Conservation (phyloP, 2,329 filamentous ascomycete species). For the Epichloe sp. region DNA sequence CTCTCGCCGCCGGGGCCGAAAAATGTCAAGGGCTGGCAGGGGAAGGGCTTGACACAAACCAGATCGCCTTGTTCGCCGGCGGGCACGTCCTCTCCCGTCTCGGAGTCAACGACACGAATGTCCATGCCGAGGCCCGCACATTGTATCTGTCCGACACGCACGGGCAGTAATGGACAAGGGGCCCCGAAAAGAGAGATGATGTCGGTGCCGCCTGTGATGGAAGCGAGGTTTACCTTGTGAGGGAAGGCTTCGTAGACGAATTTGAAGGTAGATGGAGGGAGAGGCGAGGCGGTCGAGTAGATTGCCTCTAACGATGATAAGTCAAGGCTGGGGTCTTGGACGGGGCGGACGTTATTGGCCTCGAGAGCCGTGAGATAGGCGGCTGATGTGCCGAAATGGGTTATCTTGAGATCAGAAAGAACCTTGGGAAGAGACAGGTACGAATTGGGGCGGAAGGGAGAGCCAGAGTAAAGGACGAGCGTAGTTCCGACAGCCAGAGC, state of each 20-base stretch:
- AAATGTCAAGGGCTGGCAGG: conserved; percentile 82
- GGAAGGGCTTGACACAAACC: conserved; percentile 76
- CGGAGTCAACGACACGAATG: conserved; percentile 46
- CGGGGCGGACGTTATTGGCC: conserved; percentile 53
- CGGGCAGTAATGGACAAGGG: conserved; percentile 63
- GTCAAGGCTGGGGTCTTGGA: conserved; percentile 37
- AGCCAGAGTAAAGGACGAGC: conserved; percentile 82
- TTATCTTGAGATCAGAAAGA: conserved; percentile 68
- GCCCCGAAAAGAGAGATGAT: conserved; percentile 92
- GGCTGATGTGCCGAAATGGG: conserved; percentile 88
- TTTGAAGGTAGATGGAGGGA: conserved; percentile 83
- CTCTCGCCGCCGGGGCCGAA: conserved; percentile 52
- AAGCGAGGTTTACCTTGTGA: conserved; percentile 66
- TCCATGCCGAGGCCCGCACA: conserved; percentile 69
- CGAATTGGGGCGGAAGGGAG: conserved; percentile 69
- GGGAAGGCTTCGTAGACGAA: conserved; percentile 84
- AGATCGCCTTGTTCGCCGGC: conserved; percentile 70
- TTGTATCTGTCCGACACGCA: conserved; percentile 63
- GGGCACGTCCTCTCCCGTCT: conserved; percentile 39
- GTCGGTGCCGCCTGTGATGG: conserved; percentile 92
- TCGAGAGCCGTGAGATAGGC: conserved; percentile 89
- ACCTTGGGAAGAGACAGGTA: conserved; percentile 72
- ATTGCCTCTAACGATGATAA: conserved; percentile 64
- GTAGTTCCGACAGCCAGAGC: conserved; percentile 73
- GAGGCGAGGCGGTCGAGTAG: conserved; percentile 84